Evolutionary conservation across 306 rosid genomes (phyloP).

Genomic region (Malus domestica): ASM211411v1 NC_041804.1:41160501-41161000

Average conservation of each 20-base stretch:
- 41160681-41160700: background rate
- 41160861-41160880: conserved; percentile 19
- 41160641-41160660: no score
- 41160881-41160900: conserved; percentile 54
- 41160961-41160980: conserved; percentile 50
- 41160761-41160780: background rate
- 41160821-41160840: background rate
- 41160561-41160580: no score
- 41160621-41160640: no score
- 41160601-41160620: no score
- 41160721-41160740: no score
- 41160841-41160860: conserved; percentile 16
- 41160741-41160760: background rate
- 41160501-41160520: no score
- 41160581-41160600: no score
- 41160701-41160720: background rate
- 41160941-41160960: conserved; percentile 43
- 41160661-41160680: background rate
- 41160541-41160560: no score
- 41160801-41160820: background rate
- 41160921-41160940: conserved; percentile 36
- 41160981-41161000: conserved; percentile 46
- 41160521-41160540: no score
- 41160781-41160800: background rate
- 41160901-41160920: conserved; percentile 50